Conservation (phyloP, 164 flowering plant genomes). For the Macadamia integrifolia region DNA sequence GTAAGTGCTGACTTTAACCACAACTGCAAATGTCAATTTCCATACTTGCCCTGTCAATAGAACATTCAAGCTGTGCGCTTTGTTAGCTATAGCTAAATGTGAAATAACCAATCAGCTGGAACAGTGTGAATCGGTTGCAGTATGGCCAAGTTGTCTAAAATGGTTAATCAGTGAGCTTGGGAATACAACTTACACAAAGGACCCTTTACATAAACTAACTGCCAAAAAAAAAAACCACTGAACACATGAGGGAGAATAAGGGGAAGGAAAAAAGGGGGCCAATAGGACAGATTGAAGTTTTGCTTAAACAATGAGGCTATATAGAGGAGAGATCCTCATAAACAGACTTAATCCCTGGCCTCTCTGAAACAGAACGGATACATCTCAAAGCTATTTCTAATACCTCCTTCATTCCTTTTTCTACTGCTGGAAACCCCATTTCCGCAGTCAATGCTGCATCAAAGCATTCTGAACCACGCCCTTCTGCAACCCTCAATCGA, state of each 20-base stretch:
- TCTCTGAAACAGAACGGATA: conserved; percentile 69
- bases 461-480: conserved; percentile 66
- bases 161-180: no score
- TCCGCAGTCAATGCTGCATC: conserved; percentile 45
- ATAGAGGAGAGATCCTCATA: conserved; percentile 96
- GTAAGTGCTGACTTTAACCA: no score
- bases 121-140: no score
- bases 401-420: conserved; percentile 79
- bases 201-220: not conserved
- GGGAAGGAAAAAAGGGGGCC: not conserved
- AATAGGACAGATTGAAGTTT: not conserved
- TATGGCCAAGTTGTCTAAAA: no score
- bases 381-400: conserved; percentile 80
- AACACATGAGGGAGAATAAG: not conserved
- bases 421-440: conserved; percentile 44
- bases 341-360: conserved; percentile 89
- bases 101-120: no score
- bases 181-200: not conserved
- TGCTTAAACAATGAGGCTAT: conserved; percentile 20
- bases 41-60: no score
- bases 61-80: no score
- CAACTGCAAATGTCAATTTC: no score
- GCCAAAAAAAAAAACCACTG: not conserved
- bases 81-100: no score
- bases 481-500: conserved; percentile 66